A percentile compares a stretch with the other conserved stretches of the same genome.
Evolutionary conservation across 371 early-diverging fungal genomes (phyloP).

Genomic region (Mortierella sp.): DNA sequence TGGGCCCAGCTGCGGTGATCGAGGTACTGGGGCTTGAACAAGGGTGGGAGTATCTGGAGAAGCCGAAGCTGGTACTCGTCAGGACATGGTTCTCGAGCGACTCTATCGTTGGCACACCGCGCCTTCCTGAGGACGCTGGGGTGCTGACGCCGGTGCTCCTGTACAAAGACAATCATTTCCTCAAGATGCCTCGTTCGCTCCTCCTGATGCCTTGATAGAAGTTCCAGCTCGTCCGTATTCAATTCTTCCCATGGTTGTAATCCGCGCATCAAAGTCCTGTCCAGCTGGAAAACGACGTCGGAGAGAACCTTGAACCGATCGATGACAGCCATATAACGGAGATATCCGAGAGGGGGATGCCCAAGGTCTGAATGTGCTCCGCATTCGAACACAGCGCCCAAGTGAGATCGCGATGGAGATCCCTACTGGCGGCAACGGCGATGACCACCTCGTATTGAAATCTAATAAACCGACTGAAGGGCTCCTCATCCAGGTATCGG

Average conservation of each 20-base stretch:
- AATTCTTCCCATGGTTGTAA: no score
- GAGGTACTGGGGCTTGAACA: neutral
- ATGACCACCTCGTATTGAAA: no score
- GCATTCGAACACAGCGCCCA: neutral
- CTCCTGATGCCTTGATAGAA: neutral
- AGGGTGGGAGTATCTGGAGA: neutral
- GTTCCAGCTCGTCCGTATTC: neutral
- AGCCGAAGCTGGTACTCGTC: neutral
- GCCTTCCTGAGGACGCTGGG: neutral
- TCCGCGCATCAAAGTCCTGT: neutral
- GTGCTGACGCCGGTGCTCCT: neutral
- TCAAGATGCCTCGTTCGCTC: neutral
- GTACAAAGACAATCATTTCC: neutral
- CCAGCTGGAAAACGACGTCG: neutral
- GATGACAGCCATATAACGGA: neutral
- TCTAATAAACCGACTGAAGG: neutral
- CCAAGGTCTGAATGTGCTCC: neutral
- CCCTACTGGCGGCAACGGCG: neutral
- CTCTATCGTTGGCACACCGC: neutral
- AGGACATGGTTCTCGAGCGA: neutral
- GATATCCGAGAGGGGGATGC: neutral
- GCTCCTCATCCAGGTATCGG: no score
- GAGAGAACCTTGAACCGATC: neutral
- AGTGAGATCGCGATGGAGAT: neutral
- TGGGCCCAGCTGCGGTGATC: neutral